Base-by-base conservation (phyloP, 805 yeast species). In the Ascoidea asiatica region DNA sequence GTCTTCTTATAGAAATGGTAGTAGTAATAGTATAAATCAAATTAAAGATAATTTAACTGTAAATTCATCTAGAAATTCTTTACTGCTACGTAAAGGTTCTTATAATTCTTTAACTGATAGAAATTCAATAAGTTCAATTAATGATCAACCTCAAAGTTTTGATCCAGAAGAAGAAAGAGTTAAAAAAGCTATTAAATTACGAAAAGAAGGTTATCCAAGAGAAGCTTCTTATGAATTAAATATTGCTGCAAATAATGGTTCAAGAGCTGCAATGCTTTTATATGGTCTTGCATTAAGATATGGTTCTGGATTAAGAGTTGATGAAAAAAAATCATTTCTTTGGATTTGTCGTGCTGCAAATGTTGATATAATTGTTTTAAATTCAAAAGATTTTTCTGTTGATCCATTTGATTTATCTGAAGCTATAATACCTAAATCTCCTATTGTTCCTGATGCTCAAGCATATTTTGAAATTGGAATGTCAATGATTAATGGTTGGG, bases 171-270 rank as follows among this genome's bases (percentile, higher is more conserved):
- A 38, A 7, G 51, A 64, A 6, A 53, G 73, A 41, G 67, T 69
- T 1, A 56, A 61, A 13, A 51, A 64, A 48, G 81, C 81, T 1
- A 60, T 67, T 6, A 67, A 68, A 17, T 61, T 77, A 41, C 66
- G 83, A 44, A 70, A 70, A 37, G 59, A 70, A 29, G 86, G 85
- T 1, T 73, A 79, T 43, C 70, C 75, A 36, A 69, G 77, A 40
- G 90, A 80, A 53, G 80, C 87, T 3, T 71, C 88, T 1, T 75
- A 78, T 52, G 84, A 79, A 51, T 62, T 84, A 44, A 78, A 75
- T 50, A 65, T 71, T 23, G 82, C 85, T 1, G 81, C 89, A 4
- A 66, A 67, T 44, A 59, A 65, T n/a, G 83, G 85, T 5, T 68
- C 72, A 50, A 67, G 65, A 48, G 74, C 78, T 39, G 94, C 88